Evolutionary conservation across 2,329 filamentous ascomycete species (phyloP), one percentile per base, ranked within the genome.

Genomic region (Fusarium sp.): DNA sequence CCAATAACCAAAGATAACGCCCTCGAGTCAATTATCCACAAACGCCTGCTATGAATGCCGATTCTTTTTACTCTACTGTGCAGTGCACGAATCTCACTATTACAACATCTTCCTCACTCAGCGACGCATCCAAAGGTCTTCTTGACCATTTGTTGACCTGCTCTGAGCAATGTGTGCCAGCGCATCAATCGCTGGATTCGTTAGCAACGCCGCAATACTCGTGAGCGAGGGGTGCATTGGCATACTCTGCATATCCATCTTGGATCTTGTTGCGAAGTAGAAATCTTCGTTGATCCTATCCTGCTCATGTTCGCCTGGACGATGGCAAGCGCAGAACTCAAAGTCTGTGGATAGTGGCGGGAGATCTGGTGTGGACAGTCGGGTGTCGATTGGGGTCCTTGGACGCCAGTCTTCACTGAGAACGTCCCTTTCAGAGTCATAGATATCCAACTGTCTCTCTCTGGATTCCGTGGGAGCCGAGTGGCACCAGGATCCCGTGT

Each of bases 181-280:
- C 11, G 70, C 72, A 25, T 64, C 53, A 25, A 66, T 58, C 45
- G 67, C 72, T 74, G 31, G 14, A 8, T 56, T 41, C n/a, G 56
- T 74, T 42, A 75, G 66, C 45, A 58, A 30, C 16, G 19, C 4
- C 7, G 30, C 31, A 41, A 41, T 19, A 14, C 19, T 23, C 30
- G 31, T 28, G 28, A 28, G 21, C 34, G 25, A 28, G 23, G 37
- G 34, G 26, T 49, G 37, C 13, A 18, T 44, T 28, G 44, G 65
- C 72, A 41, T 72, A 74, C 72, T 55, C 55, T 74, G 72, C 51
- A 64, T 46, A 7, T 74, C 70, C 70, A 74, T 74, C 31, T 72
- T 75, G 25, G 62, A 65, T 23, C 57, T 69, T 37, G 72, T 61
- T 9, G 50, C 54, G 44, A 74, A 56, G 43, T 72, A 75, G 49